Percentiles rank a stretch among this genome's conserved stretches.
Conservation (phyloP, 345 rosid genomes). For the Linum lewisii region DNA sequence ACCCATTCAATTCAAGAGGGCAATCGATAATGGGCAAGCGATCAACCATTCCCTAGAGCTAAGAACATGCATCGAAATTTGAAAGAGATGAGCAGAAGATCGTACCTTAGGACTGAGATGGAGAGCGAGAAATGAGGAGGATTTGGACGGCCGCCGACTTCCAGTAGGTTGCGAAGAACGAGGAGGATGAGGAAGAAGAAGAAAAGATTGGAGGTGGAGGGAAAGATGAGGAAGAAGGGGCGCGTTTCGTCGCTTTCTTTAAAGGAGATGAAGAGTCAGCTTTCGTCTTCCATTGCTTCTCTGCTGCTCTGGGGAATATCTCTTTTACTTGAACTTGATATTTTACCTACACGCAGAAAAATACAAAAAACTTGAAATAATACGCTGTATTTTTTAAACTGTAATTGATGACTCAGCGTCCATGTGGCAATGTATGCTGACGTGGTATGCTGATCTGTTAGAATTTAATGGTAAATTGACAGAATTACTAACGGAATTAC, state of each 20-base stretch:
- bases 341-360: neutral
- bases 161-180: neutral
- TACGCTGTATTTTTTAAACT: too few species aligned
- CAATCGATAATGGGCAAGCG: neutral
- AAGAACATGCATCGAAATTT: neutral
- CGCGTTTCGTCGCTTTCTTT: neutral
- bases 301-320: slow-evolving; percentile 2
- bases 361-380: neutral
- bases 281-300: slow-evolving; percentile 17
- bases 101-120: neutral
- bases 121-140: neutral
- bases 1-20: neutral
- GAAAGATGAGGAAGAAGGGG: neutral
- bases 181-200: neutral
- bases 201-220: slow-evolving; percentile 7
- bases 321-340: neutral
- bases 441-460: too few species aligned
- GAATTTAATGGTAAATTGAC: too few species aligned
- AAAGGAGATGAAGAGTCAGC: slow-evolving; percentile 11
- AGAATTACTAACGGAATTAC: too few species aligned
- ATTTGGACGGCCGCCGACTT: neutral
- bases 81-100: neutral
- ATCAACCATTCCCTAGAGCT: neutral
- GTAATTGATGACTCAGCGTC: too few species aligned
- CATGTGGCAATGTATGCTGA: too few species aligned